Base-by-base conservation (phyloP, 345 rosid genomes). In the Aquilaria malaccensis region DNA sequence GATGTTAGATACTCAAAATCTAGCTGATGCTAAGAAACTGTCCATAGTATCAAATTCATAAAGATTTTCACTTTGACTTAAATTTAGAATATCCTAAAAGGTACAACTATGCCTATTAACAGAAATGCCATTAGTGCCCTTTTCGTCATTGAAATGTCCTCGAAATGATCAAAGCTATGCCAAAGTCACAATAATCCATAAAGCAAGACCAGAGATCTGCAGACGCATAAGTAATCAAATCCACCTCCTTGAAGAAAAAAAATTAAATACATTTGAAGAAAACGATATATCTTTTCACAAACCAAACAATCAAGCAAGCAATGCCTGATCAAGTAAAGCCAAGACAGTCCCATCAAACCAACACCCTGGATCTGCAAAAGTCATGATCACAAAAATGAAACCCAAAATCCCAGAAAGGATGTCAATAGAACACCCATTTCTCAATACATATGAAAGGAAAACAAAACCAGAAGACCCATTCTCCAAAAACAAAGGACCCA, bases 281-380 rank as follows among this genome's bases (percentile, higher is more conserved):
- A 13, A 30, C 10, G 45, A 45, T 5, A 9, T 37, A 1, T 30
- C 54, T 29, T 48, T 48, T 13, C 43, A 11, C 29, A 37, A 60
- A 48, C 29, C 29, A 47, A 60, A 48, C 7, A 0, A 60, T 6
- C 45, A 48, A 48, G 49, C 9, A 30, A 3, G 49, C 52, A 59
- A 59, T 47, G 15, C 43, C 22, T 41, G 11, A 58, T 15, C 30
- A 57, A 10, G 7, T 37, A 4, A 37, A 37, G 43, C 43, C 43
- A 37, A 22, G 43, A 37, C 3, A 37, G 2, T 33, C 13, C 61
- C 64, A 58, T n/a, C 33, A 41, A 37, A 7, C 52, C 29, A 52
- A 59, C 14, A 45, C 29, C 50, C 55, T 15, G 79, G 75, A 80
- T 78, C 77, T 66, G 70, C 43, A 56, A 56, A 76, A 63, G 67